Evolutionary conservation across 495 filamentous ascomycete genomes (phyloP), one percentile per base, ranked within the genome.

Genomic region (Xylaria castorea): DNA sequence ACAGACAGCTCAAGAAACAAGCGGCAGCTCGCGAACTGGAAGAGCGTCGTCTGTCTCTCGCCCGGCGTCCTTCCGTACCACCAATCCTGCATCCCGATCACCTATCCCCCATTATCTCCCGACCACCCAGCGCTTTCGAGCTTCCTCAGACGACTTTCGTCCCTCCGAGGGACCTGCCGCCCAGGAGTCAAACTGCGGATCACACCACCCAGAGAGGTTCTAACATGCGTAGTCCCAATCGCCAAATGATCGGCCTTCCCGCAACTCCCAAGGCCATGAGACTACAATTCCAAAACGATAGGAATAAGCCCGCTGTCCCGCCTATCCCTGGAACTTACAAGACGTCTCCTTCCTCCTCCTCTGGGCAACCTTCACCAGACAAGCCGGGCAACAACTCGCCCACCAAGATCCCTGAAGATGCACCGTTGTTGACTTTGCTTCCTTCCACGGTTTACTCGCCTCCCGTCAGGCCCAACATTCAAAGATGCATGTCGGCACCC

Each of bases 191-290:
- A 51, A 87, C 84, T 18, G 83, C 81, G 27, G 85, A 87, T 30
- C 80, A 55, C 53, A 67, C 83, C 16, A 74, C 66, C 61, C 79
- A 74, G 61, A 75, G 79, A 70, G 80, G 81, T 60, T 72, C 76
- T 7, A 75, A 74, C 76, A 83, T 81, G 74, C 84, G 88, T 83
- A 82, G 83, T 48, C 71, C 85, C 82, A 74, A 86, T 75, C 71
- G 86, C 75, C 79, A 88, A 73, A 78, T 82, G 77, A 79, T 94
- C 68, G 94, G 94, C 3, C 85, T 97, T 1, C 93, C 94, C 53
- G 92, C 93, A 5, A 97, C 93, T 8, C 93, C 94, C 27, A 87
- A 91, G 81, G 93, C 93, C 3, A 96, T 97, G 93, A 88, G 92
- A 34, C 90, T 94, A 3, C 91, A 91, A 61, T 91, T 94, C 73